Evolutionary conservation across 441 rosid genomes (phyloP).

Genomic region (Breynia disticha): DNA sequence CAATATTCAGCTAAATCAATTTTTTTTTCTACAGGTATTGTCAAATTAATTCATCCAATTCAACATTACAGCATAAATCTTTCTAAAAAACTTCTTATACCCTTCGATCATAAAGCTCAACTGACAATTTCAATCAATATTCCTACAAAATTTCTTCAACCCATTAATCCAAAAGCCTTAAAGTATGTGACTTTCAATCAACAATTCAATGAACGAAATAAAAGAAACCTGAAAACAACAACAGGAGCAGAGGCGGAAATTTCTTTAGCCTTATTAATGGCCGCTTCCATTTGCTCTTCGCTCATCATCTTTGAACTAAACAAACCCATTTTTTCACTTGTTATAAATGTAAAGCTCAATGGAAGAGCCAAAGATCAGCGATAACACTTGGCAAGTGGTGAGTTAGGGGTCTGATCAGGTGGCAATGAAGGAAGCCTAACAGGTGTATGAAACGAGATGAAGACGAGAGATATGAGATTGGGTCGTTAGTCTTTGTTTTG

Average conservation of each 20-base stretch:
- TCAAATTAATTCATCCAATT: too few relatives aligned
- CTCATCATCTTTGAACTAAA: conserved; percentile 30
- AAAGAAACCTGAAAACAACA: conserved; percentile 52
- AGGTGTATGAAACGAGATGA: too few relatives aligned
- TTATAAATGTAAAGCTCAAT: too few relatives aligned
- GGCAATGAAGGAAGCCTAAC: background rate
- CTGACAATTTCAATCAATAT: background rate
- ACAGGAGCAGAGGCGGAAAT: conserved; percentile 47
- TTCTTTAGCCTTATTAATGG: conserved; percentile 42
- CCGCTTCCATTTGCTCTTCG: conserved; percentile 40
- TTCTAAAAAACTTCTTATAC: too few relatives aligned
- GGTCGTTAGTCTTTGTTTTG: too few relatives aligned
- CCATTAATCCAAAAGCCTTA: background rate
- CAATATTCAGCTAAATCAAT: too few relatives aligned
- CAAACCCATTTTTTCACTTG: conserved; percentile 29
- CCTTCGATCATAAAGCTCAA: too few relatives aligned
- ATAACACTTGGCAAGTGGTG: background rate
- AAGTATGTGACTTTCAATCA: background rate
- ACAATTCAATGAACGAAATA: background rate
- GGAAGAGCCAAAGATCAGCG: background rate
- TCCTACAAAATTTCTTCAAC: background rate
- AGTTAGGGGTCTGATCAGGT: too few relatives aligned
- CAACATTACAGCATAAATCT: too few relatives aligned
- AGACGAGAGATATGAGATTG: too few relatives aligned
- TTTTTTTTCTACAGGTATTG: too few relatives aligned